Evolutionary conservation across 1,139 yeast genomes (phyloP), one percentile per base, ranked within the genome.

Genomic region (Yamadazyma siamensis): DNA sequence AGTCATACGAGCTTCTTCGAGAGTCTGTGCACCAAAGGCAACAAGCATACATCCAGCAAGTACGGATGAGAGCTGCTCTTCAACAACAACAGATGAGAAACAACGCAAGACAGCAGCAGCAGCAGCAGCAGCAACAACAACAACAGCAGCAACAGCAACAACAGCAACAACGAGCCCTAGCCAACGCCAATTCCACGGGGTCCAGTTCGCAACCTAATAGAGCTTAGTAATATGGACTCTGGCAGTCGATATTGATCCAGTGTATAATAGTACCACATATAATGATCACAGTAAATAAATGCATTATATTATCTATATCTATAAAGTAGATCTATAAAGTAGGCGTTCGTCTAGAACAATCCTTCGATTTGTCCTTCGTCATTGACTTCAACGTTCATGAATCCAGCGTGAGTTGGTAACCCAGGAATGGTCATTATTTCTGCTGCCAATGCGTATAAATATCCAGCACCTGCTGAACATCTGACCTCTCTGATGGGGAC

Each of bases 361-460:
- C 94, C 94, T 50, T 82, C 89, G 39, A 83, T 82, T 46, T 82
- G 82, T 31, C 89, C 91, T 27, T 82, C 77, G 23, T 80, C 86
- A 52, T 78, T 74, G 25, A 83, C 84, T 57, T 83, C 91, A 32
- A 83, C 89, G 47, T 82, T 80, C 89, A 83, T 82, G 61, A 78
- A 83, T 22, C 91, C 91, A 37, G 86, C 82, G 55, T 80, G 83
- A 9, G 91, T 82, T 37, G 91, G 82, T 50, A 83, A 69, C 34
- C 94, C 91, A 25, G 94, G 94, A 49, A 83, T 83, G 19, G 94
- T 83, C 77, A 78, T 82, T 44, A 83, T 83, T 54, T 83, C 87
- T 29, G 86, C 89, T 15, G 91, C 89, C 46, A 83, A 65, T 1
- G 91, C 94, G 50, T 82, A 83, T 54, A 83, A 66, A 54, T 83